A percentile compares a stretch with the other conserved stretches of the same genome.
These are phyloP conservation scores for Blastobotrys petasosporus DNA, from an alignment of 1,139 yeast genomes.

Conservation along the genomic window DNA sequence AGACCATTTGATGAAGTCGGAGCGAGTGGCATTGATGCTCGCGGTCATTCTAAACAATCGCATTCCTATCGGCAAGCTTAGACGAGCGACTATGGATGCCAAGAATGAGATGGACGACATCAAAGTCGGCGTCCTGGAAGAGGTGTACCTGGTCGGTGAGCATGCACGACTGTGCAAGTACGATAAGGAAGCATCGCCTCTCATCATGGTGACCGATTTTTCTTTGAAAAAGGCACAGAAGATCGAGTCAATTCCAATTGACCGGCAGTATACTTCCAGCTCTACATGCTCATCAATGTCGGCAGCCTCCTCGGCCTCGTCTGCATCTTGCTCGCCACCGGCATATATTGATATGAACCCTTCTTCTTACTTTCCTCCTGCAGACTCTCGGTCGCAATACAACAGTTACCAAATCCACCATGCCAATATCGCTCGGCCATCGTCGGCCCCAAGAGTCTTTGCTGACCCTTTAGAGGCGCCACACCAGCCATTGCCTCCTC, in stretches of 20 bases:
- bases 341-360: too few relatives aligned
- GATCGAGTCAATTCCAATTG: not conserved
- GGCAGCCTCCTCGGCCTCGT: too few relatives aligned
- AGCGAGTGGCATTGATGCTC: slow-evolving; percentile 47
- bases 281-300: too few relatives aligned
- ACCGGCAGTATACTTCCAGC: too few relatives aligned
- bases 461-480: too few relatives aligned
- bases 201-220: slow-evolving; percentile 2
- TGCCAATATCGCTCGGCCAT: too few relatives aligned
- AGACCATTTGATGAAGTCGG: slow-evolving; percentile 59
- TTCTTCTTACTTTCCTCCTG: too few relatives aligned
- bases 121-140: slow-evolving; percentile 26
- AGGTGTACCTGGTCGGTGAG: slow-evolving; percentile 28
- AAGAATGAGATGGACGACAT: slow-evolving; percentile 16
- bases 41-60: slow-evolving; percentile 36
- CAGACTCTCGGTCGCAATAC: too few relatives aligned
- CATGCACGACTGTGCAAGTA: slow-evolving; percentile 11
- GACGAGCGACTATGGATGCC: slow-evolving; percentile 21
- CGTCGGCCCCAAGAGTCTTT: too few relatives aligned
- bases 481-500: too few relatives aligned
- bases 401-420: too few relatives aligned
- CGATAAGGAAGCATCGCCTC: not conserved
- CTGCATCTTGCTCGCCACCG: too few relatives aligned
- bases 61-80: slow-evolving; percentile 29
- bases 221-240: not conserved